Conservation (phyloP, 2,329 filamentous ascomycete species). For the Sarocladium brachiariae region DNA sequence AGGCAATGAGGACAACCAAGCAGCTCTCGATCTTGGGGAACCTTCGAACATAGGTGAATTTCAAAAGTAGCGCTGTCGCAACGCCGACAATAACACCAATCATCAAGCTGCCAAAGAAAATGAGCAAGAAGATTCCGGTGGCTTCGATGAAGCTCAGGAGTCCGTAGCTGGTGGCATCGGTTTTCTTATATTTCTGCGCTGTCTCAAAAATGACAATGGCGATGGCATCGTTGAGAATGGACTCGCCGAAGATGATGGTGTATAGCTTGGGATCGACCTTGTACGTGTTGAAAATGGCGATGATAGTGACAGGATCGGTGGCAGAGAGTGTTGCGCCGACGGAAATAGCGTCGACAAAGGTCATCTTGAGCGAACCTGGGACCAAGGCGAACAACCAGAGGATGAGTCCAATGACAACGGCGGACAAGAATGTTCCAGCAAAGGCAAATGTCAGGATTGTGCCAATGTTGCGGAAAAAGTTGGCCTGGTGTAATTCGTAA, state of each 20-base stretch:
- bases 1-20: slow-evolving; percentile 86
- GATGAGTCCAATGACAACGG: slow-evolving; percentile 84
- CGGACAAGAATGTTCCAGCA: slow-evolving; percentile 93
- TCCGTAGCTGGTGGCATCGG: slow-evolving; percentile 63
- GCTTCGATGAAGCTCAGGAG: slow-evolving; percentile 82
- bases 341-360: slow-evolving; percentile 91
- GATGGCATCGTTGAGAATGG: slow-evolving; percentile 95
- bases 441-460: slow-evolving; percentile 97
- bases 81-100: slow-evolving; percentile 87
- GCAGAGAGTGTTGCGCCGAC: slow-evolving; percentile 94
- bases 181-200: slow-evolving; percentile 83
- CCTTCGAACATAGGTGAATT: slow-evolving; percentile 87
- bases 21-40: slow-evolving; percentile 97
- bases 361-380: slow-evolving; percentile 75
- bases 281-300: slow-evolving; percentile 98
- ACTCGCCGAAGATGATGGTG: slow-evolving; percentile 97
- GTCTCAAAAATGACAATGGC: slow-evolving; percentile 99
- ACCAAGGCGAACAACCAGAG: slow-evolving; percentile 85
- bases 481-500: slow-evolving; percentile 95
- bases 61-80: slow-evolving; percentile 77
- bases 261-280: slow-evolving; percentile 98
- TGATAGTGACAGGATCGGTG: slow-evolving; percentile 93
- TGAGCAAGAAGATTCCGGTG: slow-evolving; percentile 87
- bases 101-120: slow-evolving; percentile 90
- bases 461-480: slow-evolving; percentile 98